Base-by-base conservation (phyloP, 305 asterid species). In the Fraxinus floribunda region DNA sequence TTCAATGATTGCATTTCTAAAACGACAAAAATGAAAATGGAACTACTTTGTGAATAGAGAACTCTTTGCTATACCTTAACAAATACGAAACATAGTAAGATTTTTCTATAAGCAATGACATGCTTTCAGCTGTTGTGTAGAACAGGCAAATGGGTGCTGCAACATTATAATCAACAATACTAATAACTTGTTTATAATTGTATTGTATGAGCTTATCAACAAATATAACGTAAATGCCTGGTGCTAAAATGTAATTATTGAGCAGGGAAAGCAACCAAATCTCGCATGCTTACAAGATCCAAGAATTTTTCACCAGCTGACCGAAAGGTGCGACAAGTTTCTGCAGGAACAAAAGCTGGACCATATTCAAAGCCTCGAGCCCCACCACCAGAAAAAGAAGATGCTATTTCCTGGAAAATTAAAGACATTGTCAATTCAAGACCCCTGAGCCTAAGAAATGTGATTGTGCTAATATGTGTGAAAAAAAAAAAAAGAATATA, bases 221-320 rank as follows among this genome's bases (percentile, higher is more conserved):
- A 1, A 11, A 70, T 66, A 11, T 70, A 70, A 30, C 3, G 4
- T 29, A 5, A 70, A 29, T 32, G 10, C 9, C 39, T 15, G 39
- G 22, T 32, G 39, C 5, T 29, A 1, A 29, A 70, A 29, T 70
- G 11, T 15, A 70, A 29, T 52, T 52, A 52, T 13, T 32, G 75
- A 70, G 75, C 41, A 70, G 36, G 75, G 75, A 70, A 70, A 70
- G 36, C 11, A 70, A 30, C 39, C 75, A 78, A 81, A 85, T 76
- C 81, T 29, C 83, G 81, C 83, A 35, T 84, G 86, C 96, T 89
- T 90, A 95, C 98, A 86, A 90, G 93, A 83, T 91, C 92, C 93
- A 95, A 88, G 86, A 91, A 95, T 83, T 84, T 88, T 88, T 93
- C 98, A 86, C 91, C 87, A 84, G 95, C 93, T 75, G 95, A 86